Base-by-base conservation (phyloP, 306 rosid species). In the Rubus parviflorus region DNA sequence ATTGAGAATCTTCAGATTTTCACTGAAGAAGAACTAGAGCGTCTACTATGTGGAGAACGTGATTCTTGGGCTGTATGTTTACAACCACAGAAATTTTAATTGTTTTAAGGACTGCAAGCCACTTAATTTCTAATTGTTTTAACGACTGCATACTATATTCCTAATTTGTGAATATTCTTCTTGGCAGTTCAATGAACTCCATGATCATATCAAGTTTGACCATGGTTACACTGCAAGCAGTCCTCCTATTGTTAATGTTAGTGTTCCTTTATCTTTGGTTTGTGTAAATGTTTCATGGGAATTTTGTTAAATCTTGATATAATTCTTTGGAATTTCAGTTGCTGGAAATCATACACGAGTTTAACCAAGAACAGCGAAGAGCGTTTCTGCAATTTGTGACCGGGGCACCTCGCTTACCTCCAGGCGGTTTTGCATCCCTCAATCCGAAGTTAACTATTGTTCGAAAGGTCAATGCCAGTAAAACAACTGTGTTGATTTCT, bases 141-240 rank as follows among this genome's bases (percentile, higher is more conserved):
- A 8, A 9, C n/a, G 14, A 52, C 13, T 25, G 6, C 52, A 30
- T 25, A n/a, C 66, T 51, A 53, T 71, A 14, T 68, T 65, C 65
- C 77, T 80, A 66, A 75, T 19, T 51, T 41, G 7, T 73, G 37
- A 7, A 73, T 35, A 43, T 19, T 69, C 25, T 47, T 81, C 70
- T 76, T 72, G 25, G 74, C 92, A 96, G 97, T 81, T 90, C 81
- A 83, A 73, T 52, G 98, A 93, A 79, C 94, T 92, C 43, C 88
- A 89, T 20, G 99, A 96, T 84, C 92, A 93, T 84, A 84, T 93
- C 37, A 96, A 93, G 83, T 91, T 96, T 14, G 99, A 96, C 76
- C 99, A 96, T 81, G 99, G 99, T 56, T 96, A 96, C 90, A 91
- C 98, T 17, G 90, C 96, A 66, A 91, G 98, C 87, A 96, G 99